Evolutionary conservation across 345 rosid genomes (phyloP).

Genomic region (Sonneratia caseolaris): DNA sequence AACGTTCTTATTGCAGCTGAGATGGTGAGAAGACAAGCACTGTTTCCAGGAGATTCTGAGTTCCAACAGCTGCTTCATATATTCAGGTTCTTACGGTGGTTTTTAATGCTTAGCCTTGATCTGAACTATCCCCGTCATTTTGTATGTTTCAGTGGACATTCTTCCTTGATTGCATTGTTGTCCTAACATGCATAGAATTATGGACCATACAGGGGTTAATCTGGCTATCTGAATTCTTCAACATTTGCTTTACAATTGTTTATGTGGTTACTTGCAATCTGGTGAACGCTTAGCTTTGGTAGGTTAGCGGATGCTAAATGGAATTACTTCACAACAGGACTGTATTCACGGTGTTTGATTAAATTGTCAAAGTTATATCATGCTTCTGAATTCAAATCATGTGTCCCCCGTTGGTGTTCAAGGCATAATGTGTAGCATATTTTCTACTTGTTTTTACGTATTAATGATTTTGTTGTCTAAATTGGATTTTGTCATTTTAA

Average conservation of each 20-base stretch:
- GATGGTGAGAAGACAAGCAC: constrained; percentile 85
- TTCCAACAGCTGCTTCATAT: constrained; percentile 92
- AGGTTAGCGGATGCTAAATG: not conserved
- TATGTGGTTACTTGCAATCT: not conserved
- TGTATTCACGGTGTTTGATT: not conserved
- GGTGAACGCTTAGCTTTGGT: not conserved
- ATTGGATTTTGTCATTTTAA: not conserved
- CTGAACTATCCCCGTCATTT: not conserved
- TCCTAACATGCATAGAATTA: not conserved
- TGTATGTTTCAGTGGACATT: not conserved
- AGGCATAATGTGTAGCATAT: not conserved
- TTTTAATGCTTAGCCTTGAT: not conserved
- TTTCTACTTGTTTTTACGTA: not conserved
- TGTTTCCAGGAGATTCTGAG: constrained; percentile 91
- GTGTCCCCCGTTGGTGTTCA: not conserved
- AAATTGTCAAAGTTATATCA: not conserved
- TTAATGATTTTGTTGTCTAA: not conserved
- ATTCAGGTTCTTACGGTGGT: constrained; percentile 40
- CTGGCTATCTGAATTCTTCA: not conserved
- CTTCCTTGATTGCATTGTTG: not conserved
- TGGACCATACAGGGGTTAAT: not conserved
- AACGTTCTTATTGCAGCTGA: constrained; percentile 32
- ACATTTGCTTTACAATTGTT: not conserved
- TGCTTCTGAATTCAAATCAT: not conserved
- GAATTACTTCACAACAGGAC: not conserved